phyloP scores from a whole-genome alignment of 2,329 filamentous ascomycete species.

The Cryphonectria japonica region DNA sequence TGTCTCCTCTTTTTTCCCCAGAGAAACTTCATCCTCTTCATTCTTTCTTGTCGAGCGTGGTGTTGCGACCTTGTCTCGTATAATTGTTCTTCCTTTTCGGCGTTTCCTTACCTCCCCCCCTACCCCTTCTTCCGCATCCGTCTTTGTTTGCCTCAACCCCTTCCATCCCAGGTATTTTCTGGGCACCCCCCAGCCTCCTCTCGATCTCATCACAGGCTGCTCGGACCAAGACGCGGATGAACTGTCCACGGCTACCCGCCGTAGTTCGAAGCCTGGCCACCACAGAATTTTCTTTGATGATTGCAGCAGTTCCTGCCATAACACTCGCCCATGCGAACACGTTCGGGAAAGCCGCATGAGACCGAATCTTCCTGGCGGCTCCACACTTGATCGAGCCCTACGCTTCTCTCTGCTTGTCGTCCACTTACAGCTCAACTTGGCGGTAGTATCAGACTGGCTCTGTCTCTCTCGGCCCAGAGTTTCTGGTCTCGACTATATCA shows the following conservation, averaged over 20 bases:
- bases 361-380: slow-evolving; percentile 38
- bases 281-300: slow-evolving; percentile 38
- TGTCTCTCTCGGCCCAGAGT: slow-evolving; percentile 19
- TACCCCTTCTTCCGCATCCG: background rate
- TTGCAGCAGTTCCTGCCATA: slow-evolving; percentile 37
- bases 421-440: slow-evolving; percentile 34
- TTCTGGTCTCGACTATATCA: slow-evolving; percentile 36
- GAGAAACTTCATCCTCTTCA: background rate
- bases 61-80: slow-evolving; percentile 30
- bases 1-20: background rate
- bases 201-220: background rate
- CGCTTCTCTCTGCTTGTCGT: slow-evolving; percentile 13
- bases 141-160: slow-evolving; percentile 4
- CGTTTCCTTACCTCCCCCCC: background rate
- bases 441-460: slow-evolving; percentile 26
- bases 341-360: slow-evolving; percentile 51
- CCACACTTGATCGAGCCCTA: slow-evolving; percentile 33
- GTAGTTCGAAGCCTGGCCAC: slow-evolving; percentile 16
- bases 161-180: background rate
- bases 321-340: slow-evolving; percentile 48
- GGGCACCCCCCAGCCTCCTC: background rate
- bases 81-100: slow-evolving; percentile 12
- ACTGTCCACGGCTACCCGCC: slow-evolving; percentile 42
- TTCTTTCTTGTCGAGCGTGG: slow-evolving; percentile 20
- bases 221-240: slow-evolving; percentile 33